phyloP scores from a whole-genome alignment of 768 basidiomycete genomes.

The Lepiota venenata region DNA sequence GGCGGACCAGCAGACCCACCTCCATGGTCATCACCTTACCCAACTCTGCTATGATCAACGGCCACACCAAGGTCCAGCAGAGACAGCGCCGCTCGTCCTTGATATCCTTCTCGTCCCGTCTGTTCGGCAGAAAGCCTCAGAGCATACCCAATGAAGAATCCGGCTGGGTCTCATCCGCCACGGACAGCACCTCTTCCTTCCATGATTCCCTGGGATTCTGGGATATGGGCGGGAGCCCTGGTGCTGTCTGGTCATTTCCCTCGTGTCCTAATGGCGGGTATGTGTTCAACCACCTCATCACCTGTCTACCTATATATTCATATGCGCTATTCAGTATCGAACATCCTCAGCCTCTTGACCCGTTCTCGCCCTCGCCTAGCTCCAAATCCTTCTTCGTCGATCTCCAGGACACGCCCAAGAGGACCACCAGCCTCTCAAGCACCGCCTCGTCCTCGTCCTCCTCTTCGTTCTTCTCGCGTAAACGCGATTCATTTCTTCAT shows the following conservation, averaged over 20 bases:
- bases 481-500: not conserved
- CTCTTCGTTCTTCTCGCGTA: constrained; percentile 19
- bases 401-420: constrained; percentile 11
- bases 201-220: not conserved
- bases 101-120: constrained; percentile 2
- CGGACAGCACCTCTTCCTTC: not conserved
- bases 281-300: not conserved
- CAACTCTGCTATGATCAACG: constrained; percentile 22
- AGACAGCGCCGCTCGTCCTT: not conserved
- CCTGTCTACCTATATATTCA: not conserved
- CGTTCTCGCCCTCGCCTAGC: constrained; percentile 35
- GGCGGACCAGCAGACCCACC: not conserved
- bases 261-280: constrained; percentile 8
- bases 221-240: too few relatives aligned
- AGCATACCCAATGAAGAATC: constrained; percentile 4
- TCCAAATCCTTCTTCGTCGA: constrained; percentile 42
- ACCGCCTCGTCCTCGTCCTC: constrained; percentile 22
- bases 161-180: constrained; percentile 4
- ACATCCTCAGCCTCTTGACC: constrained; percentile 29
- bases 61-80: constrained; percentile 22
- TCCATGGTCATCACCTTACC: constrained; percentile 22
- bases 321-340: not conserved
- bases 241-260: not conserved
- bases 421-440: constrained; percentile 15
- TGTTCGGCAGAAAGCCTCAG: constrained; percentile 3